Conservation (phyloP, 805 yeast genomes). For the Yamadazyma paraphyllophila region DNA sequence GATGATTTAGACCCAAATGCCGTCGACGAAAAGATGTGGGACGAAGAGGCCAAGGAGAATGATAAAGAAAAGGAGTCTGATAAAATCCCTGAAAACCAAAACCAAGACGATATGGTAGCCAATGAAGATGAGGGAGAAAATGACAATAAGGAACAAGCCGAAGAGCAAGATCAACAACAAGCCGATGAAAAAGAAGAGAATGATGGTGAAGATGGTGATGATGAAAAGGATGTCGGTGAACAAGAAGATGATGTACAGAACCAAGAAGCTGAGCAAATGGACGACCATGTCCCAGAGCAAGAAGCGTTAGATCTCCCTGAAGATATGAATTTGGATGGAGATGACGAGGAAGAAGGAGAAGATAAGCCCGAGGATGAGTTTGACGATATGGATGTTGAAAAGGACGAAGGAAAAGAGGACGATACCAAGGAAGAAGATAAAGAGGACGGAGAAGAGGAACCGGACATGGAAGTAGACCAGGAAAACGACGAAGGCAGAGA, state of each 20-base stretch:
- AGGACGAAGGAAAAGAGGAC: constrained; percentile 41
- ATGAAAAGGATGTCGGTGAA: constrained; percentile 74
- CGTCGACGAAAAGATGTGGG: constrained; percentile 97
- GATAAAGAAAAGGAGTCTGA: constrained; percentile 83
- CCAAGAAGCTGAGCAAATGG: constrained; percentile 67
- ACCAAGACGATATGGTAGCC: constrained; percentile 49
- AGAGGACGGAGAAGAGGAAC: constrained; percentile 27
- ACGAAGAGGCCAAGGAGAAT: constrained; percentile 78
- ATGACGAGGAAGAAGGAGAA: constrained; percentile 53
- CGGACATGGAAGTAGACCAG: constrained; percentile 25
- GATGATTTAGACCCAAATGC: constrained; percentile 93
- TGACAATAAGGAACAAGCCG: constrained; percentile 32
- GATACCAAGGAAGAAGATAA: constrained; percentile 32
- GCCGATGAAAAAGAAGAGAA: constrained; percentile 34
- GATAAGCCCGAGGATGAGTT: constrained; percentile 22
- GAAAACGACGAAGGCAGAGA: constrained; percentile 24
- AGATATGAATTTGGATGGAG: constrained; percentile 86
- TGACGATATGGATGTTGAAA: constrained; percentile 20
- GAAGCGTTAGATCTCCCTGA: constrained; percentile 92
- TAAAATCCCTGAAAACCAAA: constrained; percentile 55
- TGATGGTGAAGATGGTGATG: constrained; percentile 51
- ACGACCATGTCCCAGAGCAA: constrained; percentile 72
- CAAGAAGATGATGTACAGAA: constrained; percentile 76
- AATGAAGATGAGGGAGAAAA: constrained; percentile 43
- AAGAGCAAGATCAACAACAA: constrained; percentile 35